phyloP scores from a whole-genome alignment of 2,329 filamentous ascomycete species.

The Fusarium mundagurra region DNA sequence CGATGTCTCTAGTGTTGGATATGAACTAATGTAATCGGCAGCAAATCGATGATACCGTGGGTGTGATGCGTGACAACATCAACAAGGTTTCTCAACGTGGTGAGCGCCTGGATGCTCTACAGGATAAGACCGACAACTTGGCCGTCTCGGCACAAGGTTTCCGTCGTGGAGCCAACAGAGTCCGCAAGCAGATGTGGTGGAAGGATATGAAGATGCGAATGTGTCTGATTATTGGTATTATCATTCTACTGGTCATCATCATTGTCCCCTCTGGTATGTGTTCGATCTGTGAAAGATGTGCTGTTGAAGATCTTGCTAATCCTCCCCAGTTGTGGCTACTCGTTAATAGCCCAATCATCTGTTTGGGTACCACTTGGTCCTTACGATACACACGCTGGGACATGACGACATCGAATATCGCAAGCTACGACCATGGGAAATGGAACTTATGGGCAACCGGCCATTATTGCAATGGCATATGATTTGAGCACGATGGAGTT shows the following conservation, averaged over 20 bases:
- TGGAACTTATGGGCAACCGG: slow-evolving; percentile 44
- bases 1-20: neutral
- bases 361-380: slow-evolving; percentile 43
- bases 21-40: slow-evolving; percentile 52
- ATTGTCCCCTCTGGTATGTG: slow-evolving; percentile 86
- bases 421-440: slow-evolving; percentile 44
- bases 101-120: slow-evolving; percentile 84
- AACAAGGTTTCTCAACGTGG: slow-evolving; percentile 96
- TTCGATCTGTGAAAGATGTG: neutral
- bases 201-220: slow-evolving; percentile 99
- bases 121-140: slow-evolving; percentile 95
- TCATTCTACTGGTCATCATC: slow-evolving; percentile 91
- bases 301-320: slow-evolving; percentile 12
- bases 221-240: slow-evolving; percentile 90
- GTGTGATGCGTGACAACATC: slow-evolving; percentile 97
- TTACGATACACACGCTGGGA: slow-evolving; percentile 37
- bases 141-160: slow-evolving; percentile 94
- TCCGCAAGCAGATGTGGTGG: slow-evolving; percentile 99
- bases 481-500: slow-evolving; percentile 51
- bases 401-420: slow-evolving; percentile 42
- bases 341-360: slow-evolving; percentile 41
- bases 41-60: slow-evolving; percentile 98
- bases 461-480: slow-evolving; percentile 45
- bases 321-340: slow-evolving; percentile 49
- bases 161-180: slow-evolving; percentile 93